These are phyloP conservation scores for Cymbidium sinense DNA, from an alignment of 106 monocot species.

Conservation along the genomic window DNA sequence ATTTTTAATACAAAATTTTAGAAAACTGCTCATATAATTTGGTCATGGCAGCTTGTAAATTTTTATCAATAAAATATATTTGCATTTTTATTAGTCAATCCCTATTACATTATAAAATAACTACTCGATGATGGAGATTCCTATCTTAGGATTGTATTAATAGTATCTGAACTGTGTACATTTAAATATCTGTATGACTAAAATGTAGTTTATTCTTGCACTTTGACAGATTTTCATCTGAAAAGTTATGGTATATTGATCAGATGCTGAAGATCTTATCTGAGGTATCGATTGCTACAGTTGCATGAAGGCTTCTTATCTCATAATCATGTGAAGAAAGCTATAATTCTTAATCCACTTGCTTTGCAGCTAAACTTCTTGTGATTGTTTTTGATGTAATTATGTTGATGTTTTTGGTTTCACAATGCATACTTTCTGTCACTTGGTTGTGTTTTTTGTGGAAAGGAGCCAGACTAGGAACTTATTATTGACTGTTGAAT, in stretches of 20 bases:
- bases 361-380: neutral
- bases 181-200: neutral
- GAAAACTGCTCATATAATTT: neutral
- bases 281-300: conserved; percentile 39
- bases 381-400: neutral
- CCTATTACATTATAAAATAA: neutral
- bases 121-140: neutral
- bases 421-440: neutral
- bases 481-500: neutral
- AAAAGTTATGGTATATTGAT: conserved; percentile 96
- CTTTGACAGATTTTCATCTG: conserved; percentile 60
- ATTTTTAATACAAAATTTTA: no score
- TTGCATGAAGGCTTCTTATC: neutral
- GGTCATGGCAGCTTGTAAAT: neutral
- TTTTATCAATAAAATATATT: neutral
- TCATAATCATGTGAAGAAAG: neutral
- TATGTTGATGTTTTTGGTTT: neutral
- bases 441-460: neutral
- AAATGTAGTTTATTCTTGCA: neutral
- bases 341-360: neutral
- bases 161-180: neutral
- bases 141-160: neutral
- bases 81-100: neutral
- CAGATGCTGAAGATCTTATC: conserved; percentile 96
- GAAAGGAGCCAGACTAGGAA: neutral